phyloP scores from a whole-genome alignment of 371 early-diverging fungal genomes.

The Haplosporangium sp. region DNA sequence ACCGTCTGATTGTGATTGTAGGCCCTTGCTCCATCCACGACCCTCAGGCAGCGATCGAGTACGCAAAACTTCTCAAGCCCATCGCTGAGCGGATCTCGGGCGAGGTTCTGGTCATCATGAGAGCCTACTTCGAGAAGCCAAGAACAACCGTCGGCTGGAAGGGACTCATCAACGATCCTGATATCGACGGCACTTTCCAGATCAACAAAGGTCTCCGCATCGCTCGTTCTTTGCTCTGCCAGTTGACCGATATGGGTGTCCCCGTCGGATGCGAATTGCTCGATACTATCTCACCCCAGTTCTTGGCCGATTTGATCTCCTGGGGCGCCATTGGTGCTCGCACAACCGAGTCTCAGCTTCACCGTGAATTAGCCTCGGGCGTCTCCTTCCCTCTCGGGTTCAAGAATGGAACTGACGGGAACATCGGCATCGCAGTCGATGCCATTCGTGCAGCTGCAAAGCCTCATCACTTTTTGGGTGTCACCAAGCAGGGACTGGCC shows the following conservation, averaged over 20 bases:
- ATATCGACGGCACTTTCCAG: constrained; percentile 73
- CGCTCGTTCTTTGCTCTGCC: constrained; percentile 78
- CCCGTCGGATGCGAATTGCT: constrained; percentile 89
- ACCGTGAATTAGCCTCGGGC: constrained; percentile 91
- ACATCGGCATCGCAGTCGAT: constrained; percentile 87
- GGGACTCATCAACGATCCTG: constrained; percentile 87
- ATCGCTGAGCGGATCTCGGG: constrained; percentile 66
- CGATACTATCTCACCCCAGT: constrained; percentile 74
- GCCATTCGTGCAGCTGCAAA: constrained; percentile 89
- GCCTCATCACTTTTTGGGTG: constrained; percentile 94
- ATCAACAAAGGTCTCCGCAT: constrained; percentile 93
- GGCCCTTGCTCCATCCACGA: constrained; percentile 96
- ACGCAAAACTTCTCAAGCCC: constrained; percentile 62
- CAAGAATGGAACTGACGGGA: constrained; percentile 95
- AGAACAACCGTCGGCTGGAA: constrained; percentile 96
- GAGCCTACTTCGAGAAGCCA: constrained; percentile 96
- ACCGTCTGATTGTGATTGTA: constrained; percentile 83
- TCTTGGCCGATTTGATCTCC: constrained; percentile 76
- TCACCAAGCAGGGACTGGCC: constrained; percentile 94
- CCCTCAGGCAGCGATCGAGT: constrained; percentile 86
- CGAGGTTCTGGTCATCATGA: constrained; percentile 88
- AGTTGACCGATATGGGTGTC: constrained; percentile 80
- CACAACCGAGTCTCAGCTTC: constrained; percentile 94
- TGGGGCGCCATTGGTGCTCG: constrained; percentile 95
- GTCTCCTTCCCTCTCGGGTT: constrained; percentile 91